Base-by-base conservation (phyloP, 805 yeast genomes). In the Danielia oregonensis region DNA sequence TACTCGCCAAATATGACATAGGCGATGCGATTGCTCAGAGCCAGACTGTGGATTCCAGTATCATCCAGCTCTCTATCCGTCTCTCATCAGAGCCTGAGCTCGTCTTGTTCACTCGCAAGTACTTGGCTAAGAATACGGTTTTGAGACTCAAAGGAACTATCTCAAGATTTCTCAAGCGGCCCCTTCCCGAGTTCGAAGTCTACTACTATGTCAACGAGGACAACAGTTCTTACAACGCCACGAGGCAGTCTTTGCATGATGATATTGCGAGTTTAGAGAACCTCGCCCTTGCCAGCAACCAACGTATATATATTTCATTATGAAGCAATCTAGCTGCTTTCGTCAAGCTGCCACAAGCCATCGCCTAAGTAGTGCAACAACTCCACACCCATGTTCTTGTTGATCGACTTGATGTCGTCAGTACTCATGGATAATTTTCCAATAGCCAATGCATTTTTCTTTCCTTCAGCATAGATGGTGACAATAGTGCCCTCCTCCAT, bases 371-470 rank as follows among this genome's bases (percentile, higher is more conserved):
- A 80, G 50, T 85, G 89, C 40, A 83, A 63, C 52, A 88, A 65
- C 53, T 88, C 96, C 37, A 91, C 78, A 53, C 96, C 97, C 41
- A 85, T 79, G 28, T 94, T 96, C 60, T 89, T 89, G 58, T 89
- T 89, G 26, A 76, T 70, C 14, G 74, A 63, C 59, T 83, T 85
- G 52, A 89, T 88, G 31, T 89, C 96, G 49, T 85, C 91, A 2
- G 95, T 83, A 48, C 88, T 79, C 96, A 89, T 86, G 31, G 75
- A 61, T 42, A 91, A 68, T 49, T 79, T 79, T n/a, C 97, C 97
- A 38, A 91, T 71, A 5, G 97, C 97, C 60, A 91, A 65, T 0
- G 97, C 95, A 51, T 74, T 69, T 45, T 88, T 94, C 54, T 91
- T 91, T 39, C 96, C 96, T 62, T 89, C 96, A 32, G 97, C 96